Base-by-base conservation (phyloP, 148 eudicot genomes). In the Amaranthus palmeri region DNA sequence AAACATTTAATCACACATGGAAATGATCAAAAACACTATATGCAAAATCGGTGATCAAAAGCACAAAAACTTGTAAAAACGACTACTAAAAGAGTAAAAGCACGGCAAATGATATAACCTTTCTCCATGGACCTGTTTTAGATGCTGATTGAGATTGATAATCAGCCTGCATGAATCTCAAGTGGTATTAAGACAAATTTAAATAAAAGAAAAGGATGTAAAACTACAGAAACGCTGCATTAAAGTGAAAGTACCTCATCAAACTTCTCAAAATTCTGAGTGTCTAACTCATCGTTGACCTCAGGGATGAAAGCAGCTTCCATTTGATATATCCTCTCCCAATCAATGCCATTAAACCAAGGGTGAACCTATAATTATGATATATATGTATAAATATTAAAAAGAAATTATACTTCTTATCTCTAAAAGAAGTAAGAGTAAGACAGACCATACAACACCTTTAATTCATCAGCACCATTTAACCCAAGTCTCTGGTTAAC, bases 111-210 rank as follows among this genome's bases (percentile, higher is more conserved):
- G 40, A 65, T 61, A 41, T 51, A 66, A 88, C 98, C 97, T 92
- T 95, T 91, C 97, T 91, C 98, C 98, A 91, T 61, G 98, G 98
- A 81, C 98, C 97, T 50, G 89, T 61, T 80, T 80, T 95, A 77
- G 97, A 83, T 72, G 96, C 72, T 70, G 85, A 75, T 14, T 84
- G 90, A 58, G 69, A 51, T 64, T 78, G 83, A 74, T 72, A 63
- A 18, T 91, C 96, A 55, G 96, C 78, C 98, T 95, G 87, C 83
- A 54, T 65, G 67, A 6, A 52, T 15, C 58, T 56, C 45, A 58
- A 53, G 11, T 49, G 49, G 49, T 2, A 60, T 67, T 45, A 58
- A 74, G 57, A 57, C 59, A 47, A 51, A 4, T 46, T 18, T 44
- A 65, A 9, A 69, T 9, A 44, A 46, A 46, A 71, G 8, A 8